Evolutionary conservation across 1,139 yeast species (phyloP).

Genomic region (Saccharomyces hybrid): DNA sequence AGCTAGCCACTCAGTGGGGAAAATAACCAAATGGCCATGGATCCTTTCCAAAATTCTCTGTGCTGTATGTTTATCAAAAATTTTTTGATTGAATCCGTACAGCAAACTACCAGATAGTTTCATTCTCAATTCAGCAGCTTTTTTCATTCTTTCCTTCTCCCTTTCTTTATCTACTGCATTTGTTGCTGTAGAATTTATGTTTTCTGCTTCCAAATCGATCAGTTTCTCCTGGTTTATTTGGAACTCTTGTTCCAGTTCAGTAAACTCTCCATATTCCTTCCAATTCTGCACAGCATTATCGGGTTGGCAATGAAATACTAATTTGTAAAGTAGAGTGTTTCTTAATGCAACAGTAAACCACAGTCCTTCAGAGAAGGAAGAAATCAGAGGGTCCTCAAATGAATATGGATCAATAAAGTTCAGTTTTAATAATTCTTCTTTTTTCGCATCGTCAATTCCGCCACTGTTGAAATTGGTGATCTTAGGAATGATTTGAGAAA

Average conservation of each 20-base stretch:
- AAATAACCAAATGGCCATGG: slow-evolving; percentile 83
- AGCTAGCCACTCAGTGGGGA: slow-evolving; percentile 87
- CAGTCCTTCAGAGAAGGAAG: slow-evolving; percentile 73
- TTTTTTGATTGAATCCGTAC: slow-evolving; percentile 37
- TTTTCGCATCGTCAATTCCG: not conserved
- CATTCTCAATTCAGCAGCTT: slow-evolving; percentile 21
- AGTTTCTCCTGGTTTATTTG: slow-evolving; percentile 41
- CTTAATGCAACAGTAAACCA: slow-evolving; percentile 83
- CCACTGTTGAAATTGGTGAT: slow-evolving; percentile 17
- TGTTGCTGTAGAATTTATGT: slow-evolving; percentile 8
- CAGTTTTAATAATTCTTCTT: slow-evolving; percentile 16
- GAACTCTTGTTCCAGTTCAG: slow-evolving; percentile 51
- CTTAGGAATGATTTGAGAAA: slow-evolving; percentile 29
- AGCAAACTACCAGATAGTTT: slow-evolving; percentile 26
- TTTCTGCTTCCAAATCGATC: slow-evolving; percentile 23
- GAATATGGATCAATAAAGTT: slow-evolving; percentile 76
- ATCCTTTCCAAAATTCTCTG: slow-evolving; percentile 63
- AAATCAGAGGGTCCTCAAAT: slow-evolving; percentile 78
- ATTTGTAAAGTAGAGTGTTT: slow-evolving; percentile 73
- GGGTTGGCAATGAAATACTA: slow-evolving; percentile 91
- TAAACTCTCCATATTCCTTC: slow-evolving; percentile 77
- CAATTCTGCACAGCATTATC: slow-evolving; percentile 83
- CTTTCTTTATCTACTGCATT: not conserved
- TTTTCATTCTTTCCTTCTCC: slow-evolving; percentile 8
- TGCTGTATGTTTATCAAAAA: slow-evolving; percentile 71